Base-by-base conservation (phyloP, 202 grass and related monocot species). In the Thinopyrum obtusiflorum region DNA sequence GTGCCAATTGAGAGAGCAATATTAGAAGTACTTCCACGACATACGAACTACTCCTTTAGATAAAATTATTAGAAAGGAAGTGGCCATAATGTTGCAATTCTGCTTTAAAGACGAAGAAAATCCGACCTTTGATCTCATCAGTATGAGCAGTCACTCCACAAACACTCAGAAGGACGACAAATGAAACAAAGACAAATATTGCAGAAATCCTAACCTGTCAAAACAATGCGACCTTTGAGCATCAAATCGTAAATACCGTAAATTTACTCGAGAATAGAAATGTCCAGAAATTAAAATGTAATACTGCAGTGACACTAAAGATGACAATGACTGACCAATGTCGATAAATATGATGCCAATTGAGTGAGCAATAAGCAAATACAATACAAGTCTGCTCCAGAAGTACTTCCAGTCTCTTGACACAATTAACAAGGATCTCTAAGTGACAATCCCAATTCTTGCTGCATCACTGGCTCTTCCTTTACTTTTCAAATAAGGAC, bases 401-500 rank as follows among this genome's bases (percentile, higher is more conserved):
- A n/a, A n/a, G n/a, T n/a, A n/a, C n/a, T n/a, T n/a, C 93, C 93
- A 95, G 80, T 95, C 92, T 87, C 96, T 91, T 62, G 96, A 98
- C 96, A 98, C 95, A 59, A 98, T 90, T 73, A 95, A 33, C 87
- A 98, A 82, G n/a, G 96, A 95, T 74, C 96, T 94, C 96, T 93
- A 98, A 27, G 96, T 91, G 17, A 98, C 82, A 60, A 98, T 79
- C 25, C 85, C 81, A 31, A 95, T 88, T 86, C 90, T 85, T 68
- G 87, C 88, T 68, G 76, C 80, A 92, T 82, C 78, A 82, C 89
- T 86, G 59, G 91, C 93, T 66, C 73, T 93, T 71, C 91, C 96
- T 86, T 91, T 98, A 86, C 80, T 88, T 83, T 98, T 98, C 73
- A 95, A 86, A 71, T 51, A 75, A 87, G 93, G 88, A 57, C 96